These are phyloP conservation scores for Penicillium atrosanguineum DNA, from an alignment of 495 filamentous ascomycete genomes.

Conservation along the genomic window DNA sequence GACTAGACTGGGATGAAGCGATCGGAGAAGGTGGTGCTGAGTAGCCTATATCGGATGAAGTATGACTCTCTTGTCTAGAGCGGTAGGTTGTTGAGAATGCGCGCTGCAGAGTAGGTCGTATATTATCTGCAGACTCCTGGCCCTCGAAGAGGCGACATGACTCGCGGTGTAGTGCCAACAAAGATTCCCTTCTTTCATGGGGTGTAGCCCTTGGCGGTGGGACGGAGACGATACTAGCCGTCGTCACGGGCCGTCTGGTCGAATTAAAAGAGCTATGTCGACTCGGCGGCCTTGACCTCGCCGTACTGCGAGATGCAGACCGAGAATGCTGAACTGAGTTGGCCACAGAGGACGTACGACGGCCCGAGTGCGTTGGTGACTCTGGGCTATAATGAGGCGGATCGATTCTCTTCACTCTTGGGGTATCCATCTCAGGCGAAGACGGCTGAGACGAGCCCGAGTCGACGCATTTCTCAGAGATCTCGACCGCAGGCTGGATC, in stretches of 20 bases:
- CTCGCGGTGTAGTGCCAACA: conserved; percentile 45
- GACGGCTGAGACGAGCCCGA: neutral
- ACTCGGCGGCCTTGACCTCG: conserved; percentile 27
- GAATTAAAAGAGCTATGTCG: conserved; percentile 35
- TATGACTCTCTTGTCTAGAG: conserved; percentile 10
- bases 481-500: conserved; percentile 9
- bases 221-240: conserved; percentile 29
- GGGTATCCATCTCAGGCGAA: conserved; percentile 20
- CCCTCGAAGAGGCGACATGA: conserved; percentile 47
- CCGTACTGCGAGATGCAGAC: conserved; percentile 33
- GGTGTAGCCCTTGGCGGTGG: conserved; percentile 18
- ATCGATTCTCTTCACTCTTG: conserved; percentile 18
- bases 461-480: conserved; percentile 13
- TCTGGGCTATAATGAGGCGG: conserved; percentile 14
- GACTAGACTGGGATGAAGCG: conserved; percentile 14
- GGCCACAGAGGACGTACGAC: conserved; percentile 24
- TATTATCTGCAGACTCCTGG: conserved; percentile 7
- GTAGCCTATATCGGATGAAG: conserved; percentile 15
- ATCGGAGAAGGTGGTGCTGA: conserved; percentile 25
- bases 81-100: conserved; percentile 6
- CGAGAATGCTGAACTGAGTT: conserved; percentile 29
- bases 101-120: conserved; percentile 1
- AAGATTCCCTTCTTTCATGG: conserved; percentile 31
- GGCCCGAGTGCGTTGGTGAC: conserved; percentile 11
- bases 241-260: conserved; percentile 25